Conservation (phyloP, 2,329 filamentous ascomycete genomes). For the Elsinoe arachidis region DNA sequence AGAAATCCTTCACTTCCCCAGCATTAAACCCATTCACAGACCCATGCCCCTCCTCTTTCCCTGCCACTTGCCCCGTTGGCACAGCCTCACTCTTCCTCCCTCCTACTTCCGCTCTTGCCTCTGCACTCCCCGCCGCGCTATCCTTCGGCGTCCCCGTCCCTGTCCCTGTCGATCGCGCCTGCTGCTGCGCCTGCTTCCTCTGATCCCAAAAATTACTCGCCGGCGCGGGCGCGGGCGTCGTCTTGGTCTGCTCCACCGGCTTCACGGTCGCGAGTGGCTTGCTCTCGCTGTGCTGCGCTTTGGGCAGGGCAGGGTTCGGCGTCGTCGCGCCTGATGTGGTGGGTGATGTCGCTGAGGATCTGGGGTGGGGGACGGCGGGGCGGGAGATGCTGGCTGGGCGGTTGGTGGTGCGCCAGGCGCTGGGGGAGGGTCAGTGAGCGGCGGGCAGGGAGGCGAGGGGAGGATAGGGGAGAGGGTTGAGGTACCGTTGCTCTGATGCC, state of each 20-base stretch:
- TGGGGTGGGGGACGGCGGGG: background rate
- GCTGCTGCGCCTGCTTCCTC: slow-evolving; percentile 7
- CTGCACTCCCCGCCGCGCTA: background rate
- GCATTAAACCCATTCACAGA: background rate
- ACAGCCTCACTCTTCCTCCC: background rate
- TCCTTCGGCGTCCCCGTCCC: background rate
- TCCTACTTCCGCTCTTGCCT: background rate
- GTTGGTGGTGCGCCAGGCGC: slow-evolving; percentile 8
- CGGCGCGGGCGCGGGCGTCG: slow-evolving; percentile 1
- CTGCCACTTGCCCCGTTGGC: background rate
- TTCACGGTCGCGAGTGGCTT: slow-evolving; percentile 11
- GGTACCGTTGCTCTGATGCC: slow-evolving; percentile 11
- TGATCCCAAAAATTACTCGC: slow-evolving; percentile 8
- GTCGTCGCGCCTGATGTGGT: slow-evolving; percentile 4
- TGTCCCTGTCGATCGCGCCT: background rate
- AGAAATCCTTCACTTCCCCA: background rate
- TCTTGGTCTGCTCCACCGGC: slow-evolving; percentile 1
- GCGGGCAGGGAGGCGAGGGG: background rate
- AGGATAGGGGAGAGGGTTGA: background rate
- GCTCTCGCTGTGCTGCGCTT: background rate
- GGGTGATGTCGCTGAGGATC: slow-evolving; percentile 1
- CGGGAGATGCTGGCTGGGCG: slow-evolving; percentile 11
- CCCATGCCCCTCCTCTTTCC: background rate
- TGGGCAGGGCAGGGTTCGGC: background rate
- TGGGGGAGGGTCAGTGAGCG: background rate